Conservation (phyloP, 2,329 filamentous ascomycete species). For the Talaromyces marneffei region DNA sequence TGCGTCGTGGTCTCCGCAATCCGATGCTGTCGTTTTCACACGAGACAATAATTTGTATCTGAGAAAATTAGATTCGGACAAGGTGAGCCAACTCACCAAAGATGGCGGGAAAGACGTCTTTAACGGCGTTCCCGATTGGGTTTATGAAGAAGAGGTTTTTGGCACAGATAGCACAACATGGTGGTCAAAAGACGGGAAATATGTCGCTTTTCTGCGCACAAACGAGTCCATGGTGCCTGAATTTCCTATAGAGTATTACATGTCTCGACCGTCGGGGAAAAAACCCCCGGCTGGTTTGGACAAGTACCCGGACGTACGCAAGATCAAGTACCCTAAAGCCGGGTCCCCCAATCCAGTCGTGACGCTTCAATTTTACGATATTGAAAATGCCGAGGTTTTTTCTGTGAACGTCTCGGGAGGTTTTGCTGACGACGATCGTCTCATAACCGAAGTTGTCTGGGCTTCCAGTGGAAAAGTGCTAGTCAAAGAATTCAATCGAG, state of each 20-base stretch:
- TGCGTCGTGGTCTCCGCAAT: constrained; percentile 81
- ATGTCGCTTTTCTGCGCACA: constrained; percentile 83
- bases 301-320: constrained; percentile 78
- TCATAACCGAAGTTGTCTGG: constrained; percentile 94
- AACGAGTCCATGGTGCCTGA: constrained; percentile 89
- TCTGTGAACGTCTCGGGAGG: constrained; percentile 69
- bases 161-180: constrained; percentile 75
- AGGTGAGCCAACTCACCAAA: constrained; percentile 67
- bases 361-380: constrained; percentile 80
- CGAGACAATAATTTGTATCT: constrained; percentile 85
- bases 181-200: constrained; percentile 90
- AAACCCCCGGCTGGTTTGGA: constrained; percentile 66
- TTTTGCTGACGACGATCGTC: constrained; percentile 72
- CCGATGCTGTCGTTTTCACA: constrained; percentile 84
- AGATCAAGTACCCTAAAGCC: constrained; percentile 97
- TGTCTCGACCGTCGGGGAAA: constrained; percentile 75
- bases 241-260: constrained; percentile 88
- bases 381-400: constrained; percentile 71
- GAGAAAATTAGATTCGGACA: constrained; percentile 57
- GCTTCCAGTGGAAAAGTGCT: constrained; percentile 72
- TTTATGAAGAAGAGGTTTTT: constrained; percentile 86
- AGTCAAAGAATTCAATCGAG: constrained; percentile 86
- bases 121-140: constrained; percentile 96
- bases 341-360: constrained; percentile 91
- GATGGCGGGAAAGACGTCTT: constrained; percentile 87